A percentile compares a stretch with the other conserved stretches of the same genome.
Conservation (phyloP, 129 eudicot genomes). For the Centaurea solstitialis region DNA sequence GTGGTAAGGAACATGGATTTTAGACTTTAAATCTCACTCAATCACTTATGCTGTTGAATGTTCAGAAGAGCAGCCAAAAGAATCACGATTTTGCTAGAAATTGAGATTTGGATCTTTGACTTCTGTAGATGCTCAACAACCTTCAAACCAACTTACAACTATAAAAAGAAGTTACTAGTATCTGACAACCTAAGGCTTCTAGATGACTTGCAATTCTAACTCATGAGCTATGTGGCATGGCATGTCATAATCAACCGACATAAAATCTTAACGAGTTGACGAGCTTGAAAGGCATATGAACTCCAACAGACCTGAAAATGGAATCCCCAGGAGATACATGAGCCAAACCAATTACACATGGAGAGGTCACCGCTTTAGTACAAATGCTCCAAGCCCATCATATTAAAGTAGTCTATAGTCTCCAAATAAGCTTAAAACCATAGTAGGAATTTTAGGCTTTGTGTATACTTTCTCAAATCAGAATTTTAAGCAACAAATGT, state of each 20-base stretch:
- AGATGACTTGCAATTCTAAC: background rate
- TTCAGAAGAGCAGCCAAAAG: background rate
- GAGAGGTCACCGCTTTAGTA: background rate
- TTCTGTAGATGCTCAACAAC: background rate
- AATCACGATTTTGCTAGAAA: background rate
- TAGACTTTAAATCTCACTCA: background rate
- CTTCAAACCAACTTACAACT: background rate
- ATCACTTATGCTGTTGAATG: background rate
- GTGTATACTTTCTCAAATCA: too few species aligned
- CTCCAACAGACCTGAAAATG: background rate
- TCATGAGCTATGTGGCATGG: background rate
- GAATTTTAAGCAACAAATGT: background rate
- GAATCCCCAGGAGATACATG: background rate
- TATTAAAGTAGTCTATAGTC: background rate
- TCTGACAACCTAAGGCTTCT: background rate
- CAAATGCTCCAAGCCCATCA: background rate
- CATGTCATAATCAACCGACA: background rate
- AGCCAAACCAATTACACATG: background rate
- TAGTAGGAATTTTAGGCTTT: background rate
- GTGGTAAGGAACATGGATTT: constrained; percentile 66
- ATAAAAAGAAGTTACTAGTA: background rate
- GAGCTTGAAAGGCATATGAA: background rate
- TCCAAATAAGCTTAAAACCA: background rate
- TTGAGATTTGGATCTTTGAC: background rate
- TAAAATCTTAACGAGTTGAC: background rate